Evolutionary conservation across 176 grass and related monocot genomes (phyloP).

Genomic region (Guadua angustifolia): DNA sequence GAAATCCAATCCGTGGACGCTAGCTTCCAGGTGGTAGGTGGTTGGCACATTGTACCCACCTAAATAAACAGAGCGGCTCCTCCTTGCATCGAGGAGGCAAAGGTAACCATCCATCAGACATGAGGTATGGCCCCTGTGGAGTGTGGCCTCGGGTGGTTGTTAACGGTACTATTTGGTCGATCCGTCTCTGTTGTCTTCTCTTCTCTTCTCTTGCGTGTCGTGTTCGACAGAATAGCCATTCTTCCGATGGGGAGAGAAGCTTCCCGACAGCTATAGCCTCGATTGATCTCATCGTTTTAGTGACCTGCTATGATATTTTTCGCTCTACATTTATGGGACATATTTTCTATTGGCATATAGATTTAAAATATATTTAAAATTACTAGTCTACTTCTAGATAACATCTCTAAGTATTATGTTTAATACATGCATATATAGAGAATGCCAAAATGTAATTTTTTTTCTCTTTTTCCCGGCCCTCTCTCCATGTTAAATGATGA

Average conservation of each 20-base stretch:
- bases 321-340: too few relatives aligned
- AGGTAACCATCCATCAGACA: conserved; percentile 15
- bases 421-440: too few relatives aligned
- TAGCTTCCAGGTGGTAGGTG: conserved; percentile 26
- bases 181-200: too few relatives aligned
- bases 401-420: too few relatives aligned
- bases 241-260: conserved; percentile 43
- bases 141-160: background rate
- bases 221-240: conserved; percentile 19
- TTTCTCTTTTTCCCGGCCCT: too few relatives aligned
- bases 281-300: background rate
- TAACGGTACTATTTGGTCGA: background rate
- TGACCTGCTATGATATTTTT: too few relatives aligned
- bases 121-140: conserved; percentile 28
- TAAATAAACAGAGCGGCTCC: conserved; percentile 2
- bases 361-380: too few relatives aligned
- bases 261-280: conserved; percentile 38
- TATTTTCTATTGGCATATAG: too few relatives aligned
- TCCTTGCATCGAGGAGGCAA: conserved; percentile 42
- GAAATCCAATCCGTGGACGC: conserved; percentile 33
- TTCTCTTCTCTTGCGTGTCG: conserved; percentile 5
- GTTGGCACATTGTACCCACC: conserved; percentile 20
- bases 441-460: too few relatives aligned
- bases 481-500: too few relatives aligned
- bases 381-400: too few relatives aligned